phyloP scores from a whole-genome alignment of 306 rosid species.

The Castanopsis chinensis region DNA sequence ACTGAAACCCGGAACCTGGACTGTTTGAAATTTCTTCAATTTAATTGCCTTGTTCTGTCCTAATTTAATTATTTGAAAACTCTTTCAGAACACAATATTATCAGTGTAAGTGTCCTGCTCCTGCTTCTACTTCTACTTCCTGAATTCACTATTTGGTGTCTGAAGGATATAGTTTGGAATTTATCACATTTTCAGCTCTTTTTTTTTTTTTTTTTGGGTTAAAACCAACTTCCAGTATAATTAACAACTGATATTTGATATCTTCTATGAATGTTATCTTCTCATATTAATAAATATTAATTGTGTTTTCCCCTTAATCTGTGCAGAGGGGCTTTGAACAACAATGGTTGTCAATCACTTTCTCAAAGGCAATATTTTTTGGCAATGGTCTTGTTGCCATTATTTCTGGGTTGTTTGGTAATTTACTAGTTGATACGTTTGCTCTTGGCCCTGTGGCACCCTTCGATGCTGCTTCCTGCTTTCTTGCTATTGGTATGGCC shows the following conservation, averaged over 20 bases:
- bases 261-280: constrained; percentile 11
- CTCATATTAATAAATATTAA: constrained; percentile 28
- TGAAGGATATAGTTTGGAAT: not conserved
- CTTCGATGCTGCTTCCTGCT: constrained; percentile 97
- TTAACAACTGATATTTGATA: constrained; percentile 4
- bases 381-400: constrained; percentile 95
- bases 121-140: not conserved
- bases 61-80: not conserved
- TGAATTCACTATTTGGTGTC: not conserved
- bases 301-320: constrained; percentile 1
- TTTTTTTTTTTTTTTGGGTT: not conserved
- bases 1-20: not conserved
- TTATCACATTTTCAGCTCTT: not conserved
- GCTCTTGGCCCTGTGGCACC: constrained; percentile 96
- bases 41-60: not conserved
- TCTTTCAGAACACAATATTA: not conserved
- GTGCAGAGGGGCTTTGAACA: constrained; percentile 92
- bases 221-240: not conserved
- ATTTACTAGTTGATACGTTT: constrained; percentile 78
- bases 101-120: not conserved
- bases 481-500: constrained; percentile 91
- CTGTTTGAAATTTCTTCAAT: constrained; percentile 8
- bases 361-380: constrained; percentile 90
- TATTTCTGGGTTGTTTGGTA: constrained; percentile 83
- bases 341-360: constrained; percentile 91